Conservation (phyloP, 1,139 yeast species). For the Pichia norvegensis region DNA sequence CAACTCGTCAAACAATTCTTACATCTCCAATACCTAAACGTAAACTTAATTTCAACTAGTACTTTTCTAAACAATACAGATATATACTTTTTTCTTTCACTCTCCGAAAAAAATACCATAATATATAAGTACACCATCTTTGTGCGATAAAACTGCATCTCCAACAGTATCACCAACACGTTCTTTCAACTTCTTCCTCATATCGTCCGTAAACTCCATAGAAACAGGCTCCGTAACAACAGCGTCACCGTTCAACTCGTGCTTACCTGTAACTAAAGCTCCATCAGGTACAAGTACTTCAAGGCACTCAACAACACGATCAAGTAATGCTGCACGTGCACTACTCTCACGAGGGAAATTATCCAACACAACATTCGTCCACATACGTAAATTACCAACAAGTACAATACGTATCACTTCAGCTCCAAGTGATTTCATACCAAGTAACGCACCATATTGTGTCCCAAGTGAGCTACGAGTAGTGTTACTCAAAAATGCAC, state of each 20-base stretch:
- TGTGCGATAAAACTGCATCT: conserved; percentile 39
- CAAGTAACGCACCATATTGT: conserved; percentile 85
- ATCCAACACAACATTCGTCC: conserved; percentile 55
- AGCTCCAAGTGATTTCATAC: conserved; percentile 73
- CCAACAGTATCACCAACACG: conserved; percentile 61
- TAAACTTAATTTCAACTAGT: conserved; percentile 17
- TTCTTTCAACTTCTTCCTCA: conserved; percentile 39
- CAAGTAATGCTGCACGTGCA: conserved; percentile 35
- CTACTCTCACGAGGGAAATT: conserved; percentile 23
- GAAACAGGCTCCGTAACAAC: conserved; percentile 47
- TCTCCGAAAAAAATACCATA: conserved; percentile 80
- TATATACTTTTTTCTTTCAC: conserved; percentile 6
- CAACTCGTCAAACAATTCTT: not conserved
- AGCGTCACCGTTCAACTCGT: conserved; percentile 27
- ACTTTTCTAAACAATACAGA: conserved; percentile 7
- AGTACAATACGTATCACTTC: conserved; percentile 83
- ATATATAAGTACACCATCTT: conserved; percentile 49
- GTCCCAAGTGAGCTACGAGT: conserved; percentile 58
- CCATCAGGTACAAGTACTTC: conserved; percentile 36
- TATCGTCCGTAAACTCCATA: conserved; percentile 34
- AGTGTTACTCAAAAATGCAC: conserved; percentile 71
- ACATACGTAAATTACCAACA: conserved; percentile 74
- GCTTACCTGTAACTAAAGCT: conserved; percentile 11
- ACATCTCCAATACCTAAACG: conserved; percentile 14
- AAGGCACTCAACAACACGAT: conserved; percentile 50